These are phyloP conservation scores for Fusarium pseudograminearum DNA, from an alignment of 2,329 filamentous ascomycete species.

Conservation along the genomic window DNA sequence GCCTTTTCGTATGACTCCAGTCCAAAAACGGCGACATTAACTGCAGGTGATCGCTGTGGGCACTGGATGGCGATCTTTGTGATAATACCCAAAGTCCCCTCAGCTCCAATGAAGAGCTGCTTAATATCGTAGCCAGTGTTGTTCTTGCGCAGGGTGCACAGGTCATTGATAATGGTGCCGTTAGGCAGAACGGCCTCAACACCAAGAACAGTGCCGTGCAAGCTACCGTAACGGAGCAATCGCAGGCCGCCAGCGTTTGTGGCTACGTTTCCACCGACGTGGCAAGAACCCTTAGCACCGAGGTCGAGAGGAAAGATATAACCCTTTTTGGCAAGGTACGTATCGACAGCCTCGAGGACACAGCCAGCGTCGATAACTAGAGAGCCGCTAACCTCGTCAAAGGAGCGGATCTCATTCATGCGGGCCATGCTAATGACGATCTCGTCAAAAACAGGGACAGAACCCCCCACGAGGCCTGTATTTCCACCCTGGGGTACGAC, in stretches of 20 bases:
- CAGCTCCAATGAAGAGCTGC: constrained; percentile 94
- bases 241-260: constrained; percentile 95
- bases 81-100: constrained; percentile 95
- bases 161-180: constrained; percentile 90
- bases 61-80: constrained; percentile 91
- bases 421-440: constrained; percentile 91
- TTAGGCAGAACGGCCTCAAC: constrained; percentile 94
- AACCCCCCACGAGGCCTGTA: constrained; percentile 94
- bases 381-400: constrained; percentile 92
- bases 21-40: constrained; percentile 96
- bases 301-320: constrained; percentile 96
- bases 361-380: constrained; percentile 91
- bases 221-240: constrained; percentile 89
- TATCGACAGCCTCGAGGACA: constrained; percentile 89
- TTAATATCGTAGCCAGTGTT: constrained; percentile 99
- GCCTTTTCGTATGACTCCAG: constrained; percentile 91
- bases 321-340: constrained; percentile 82
- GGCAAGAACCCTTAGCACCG: constrained; percentile 97
- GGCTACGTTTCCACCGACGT: constrained; percentile 94
- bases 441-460: constrained; percentile 97
- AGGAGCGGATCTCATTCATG: constrained; percentile 91
- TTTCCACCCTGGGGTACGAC: constrained; percentile 98
- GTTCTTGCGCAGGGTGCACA: constrained; percentile 92
- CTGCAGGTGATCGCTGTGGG: constrained; percentile 85
- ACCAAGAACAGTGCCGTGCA: constrained; percentile 93